A percentile compares a stretch with the other conserved stretches of the same genome.
Evolutionary conservation across 2,329 filamentous ascomycete genomes (phyloP).

Genomic region (Cercospora berteroae): DNA sequence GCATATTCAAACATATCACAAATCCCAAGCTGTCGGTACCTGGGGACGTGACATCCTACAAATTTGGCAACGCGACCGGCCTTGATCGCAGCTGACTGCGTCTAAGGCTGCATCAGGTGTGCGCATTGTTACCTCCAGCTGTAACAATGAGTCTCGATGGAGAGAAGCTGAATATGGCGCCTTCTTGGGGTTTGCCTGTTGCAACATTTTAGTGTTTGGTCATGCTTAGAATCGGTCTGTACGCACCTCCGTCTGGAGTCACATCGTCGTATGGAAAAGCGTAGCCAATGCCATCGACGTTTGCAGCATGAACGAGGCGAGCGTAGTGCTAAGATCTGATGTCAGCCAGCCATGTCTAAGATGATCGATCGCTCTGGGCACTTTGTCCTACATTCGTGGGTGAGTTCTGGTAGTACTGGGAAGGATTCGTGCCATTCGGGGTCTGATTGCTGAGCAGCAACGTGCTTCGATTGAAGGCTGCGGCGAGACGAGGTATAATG

Average conservation of each 20-base stretch:
- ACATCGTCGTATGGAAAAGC: constrained; percentile 70
- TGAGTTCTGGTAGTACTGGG: constrained; percentile 34
- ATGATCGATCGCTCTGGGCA: not conserved
- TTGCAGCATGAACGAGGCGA: constrained; percentile 40
- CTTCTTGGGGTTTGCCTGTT: constrained; percentile 32
- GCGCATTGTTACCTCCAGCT: constrained; percentile 34
- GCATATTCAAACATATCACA: constrained; percentile 9
- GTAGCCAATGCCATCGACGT: constrained; percentile 61
- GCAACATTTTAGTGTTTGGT: constrained; percentile 11
- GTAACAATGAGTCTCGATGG: constrained; percentile 32
- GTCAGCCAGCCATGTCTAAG: constrained; percentile 13
- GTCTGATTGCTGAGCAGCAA: constrained; percentile 50
- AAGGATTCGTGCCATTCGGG: constrained; percentile 36
- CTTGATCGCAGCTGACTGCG: not conserved
- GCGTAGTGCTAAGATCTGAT: constrained; percentile 33
- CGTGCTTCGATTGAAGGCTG: constrained; percentile 72
- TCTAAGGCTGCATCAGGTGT: constrained; percentile 9
- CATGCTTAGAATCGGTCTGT: constrained; percentile 16
- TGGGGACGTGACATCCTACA: not conserved
- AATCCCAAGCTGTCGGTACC: not conserved
- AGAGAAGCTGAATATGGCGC: constrained; percentile 34
- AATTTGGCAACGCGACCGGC: not conserved
- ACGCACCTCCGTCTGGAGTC: constrained; percentile 53
- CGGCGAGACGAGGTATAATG: constrained; percentile 70
- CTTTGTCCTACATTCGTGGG: constrained; percentile 33